phyloP scores from a whole-genome alignment of 345 rosid species.

The Conringia planisiliqua region DNA sequence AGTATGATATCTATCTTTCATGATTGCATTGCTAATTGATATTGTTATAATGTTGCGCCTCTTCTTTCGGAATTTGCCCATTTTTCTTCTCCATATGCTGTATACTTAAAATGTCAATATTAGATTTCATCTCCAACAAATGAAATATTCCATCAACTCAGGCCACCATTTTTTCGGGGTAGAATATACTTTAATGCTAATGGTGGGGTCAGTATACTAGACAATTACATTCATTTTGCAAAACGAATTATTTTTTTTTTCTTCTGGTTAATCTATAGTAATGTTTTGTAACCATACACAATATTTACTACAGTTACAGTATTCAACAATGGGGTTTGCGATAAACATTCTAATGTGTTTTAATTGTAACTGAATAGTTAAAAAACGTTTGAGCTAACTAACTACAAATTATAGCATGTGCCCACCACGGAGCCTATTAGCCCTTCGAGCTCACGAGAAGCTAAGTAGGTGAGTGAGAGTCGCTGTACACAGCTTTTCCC shows the following conservation, averaged over 20 bases:
- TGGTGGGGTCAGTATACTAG: not conserved
- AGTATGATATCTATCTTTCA: no score
- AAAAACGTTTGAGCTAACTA: not conserved
- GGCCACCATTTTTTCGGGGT: not conserved
- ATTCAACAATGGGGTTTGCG: not conserved
- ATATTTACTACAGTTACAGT: not conserved
- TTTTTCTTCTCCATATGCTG: no score
- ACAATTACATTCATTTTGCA: not conserved
- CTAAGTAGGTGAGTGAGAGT: slow-evolving; percentile 20
- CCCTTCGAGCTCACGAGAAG: slow-evolving; percentile 21
- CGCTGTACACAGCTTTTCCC: slow-evolving; percentile 16
- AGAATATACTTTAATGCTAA: not conserved
- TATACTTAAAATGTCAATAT: not conserved
- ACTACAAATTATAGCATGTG: slow-evolving; percentile 8
- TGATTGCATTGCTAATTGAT: no score
- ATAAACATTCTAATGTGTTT: not conserved
- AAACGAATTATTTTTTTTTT: not conserved
- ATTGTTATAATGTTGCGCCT: no score
- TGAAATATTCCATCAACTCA: not conserved
- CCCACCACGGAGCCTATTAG: slow-evolving; percentile 15
- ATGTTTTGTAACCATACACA: not conserved
- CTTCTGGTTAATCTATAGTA: not conserved
- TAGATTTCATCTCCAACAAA: not conserved
- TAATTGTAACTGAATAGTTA: not conserved
- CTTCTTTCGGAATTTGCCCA: no score